Evolutionary conservation across 2,329 filamentous ascomycete species (phyloP).

Genomic region (Colletotrichum neosansevieriae): DNA sequence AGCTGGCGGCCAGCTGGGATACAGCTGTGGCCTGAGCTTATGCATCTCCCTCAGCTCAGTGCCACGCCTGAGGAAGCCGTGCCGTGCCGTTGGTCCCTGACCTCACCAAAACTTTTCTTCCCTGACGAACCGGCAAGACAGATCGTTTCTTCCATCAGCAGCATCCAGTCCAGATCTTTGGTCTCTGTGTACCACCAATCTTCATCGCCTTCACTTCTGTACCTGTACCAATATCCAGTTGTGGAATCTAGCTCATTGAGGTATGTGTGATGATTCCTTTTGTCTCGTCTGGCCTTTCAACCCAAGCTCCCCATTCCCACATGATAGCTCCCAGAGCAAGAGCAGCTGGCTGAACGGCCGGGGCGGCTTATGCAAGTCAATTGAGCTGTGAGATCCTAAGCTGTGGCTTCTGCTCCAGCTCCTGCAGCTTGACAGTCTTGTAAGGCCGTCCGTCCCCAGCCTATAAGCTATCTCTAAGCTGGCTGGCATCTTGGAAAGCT

Average conservation of each 20-base stretch:
- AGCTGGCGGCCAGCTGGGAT: not conserved
- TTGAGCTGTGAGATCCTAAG: slow-evolving; percentile 7
- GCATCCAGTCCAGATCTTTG: slow-evolving; percentile 18
- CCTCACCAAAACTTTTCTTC: slow-evolving; percentile 40
- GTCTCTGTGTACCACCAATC: slow-evolving; percentile 42
- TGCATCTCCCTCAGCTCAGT: not conserved
- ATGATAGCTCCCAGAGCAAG: slow-evolving; percentile 8
- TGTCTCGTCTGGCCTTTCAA: not conserved
- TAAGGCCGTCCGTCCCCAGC: not conserved
- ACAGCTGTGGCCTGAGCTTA: no score
- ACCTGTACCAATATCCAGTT: slow-evolving; percentile 23
- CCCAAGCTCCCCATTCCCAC: slow-evolving; percentile 13
- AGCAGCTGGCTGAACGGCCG: not conserved
- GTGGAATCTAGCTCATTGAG: slow-evolving; percentile 39
- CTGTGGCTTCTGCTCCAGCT: slow-evolving; percentile 8
- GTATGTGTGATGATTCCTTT: slow-evolving; percentile 30
- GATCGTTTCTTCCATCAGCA: slow-evolving; percentile 27
- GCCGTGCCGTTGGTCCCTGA: slow-evolving; percentile 28
- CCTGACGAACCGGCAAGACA: slow-evolving; percentile 3
- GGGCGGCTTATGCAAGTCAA: slow-evolving; percentile 24
- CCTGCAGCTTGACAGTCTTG: slow-evolving; percentile 12
- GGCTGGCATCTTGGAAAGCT: slow-evolving; percentile 30
- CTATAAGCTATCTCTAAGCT: not conserved
- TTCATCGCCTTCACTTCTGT: slow-evolving; percentile 55
- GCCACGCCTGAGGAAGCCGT: not conserved